Evolutionary conservation across 495 filamentous ascomycete species (phyloP), one percentile per base, ranked within the genome.

Genomic region (Pseudoneurospora amorphoporcata): DNA sequence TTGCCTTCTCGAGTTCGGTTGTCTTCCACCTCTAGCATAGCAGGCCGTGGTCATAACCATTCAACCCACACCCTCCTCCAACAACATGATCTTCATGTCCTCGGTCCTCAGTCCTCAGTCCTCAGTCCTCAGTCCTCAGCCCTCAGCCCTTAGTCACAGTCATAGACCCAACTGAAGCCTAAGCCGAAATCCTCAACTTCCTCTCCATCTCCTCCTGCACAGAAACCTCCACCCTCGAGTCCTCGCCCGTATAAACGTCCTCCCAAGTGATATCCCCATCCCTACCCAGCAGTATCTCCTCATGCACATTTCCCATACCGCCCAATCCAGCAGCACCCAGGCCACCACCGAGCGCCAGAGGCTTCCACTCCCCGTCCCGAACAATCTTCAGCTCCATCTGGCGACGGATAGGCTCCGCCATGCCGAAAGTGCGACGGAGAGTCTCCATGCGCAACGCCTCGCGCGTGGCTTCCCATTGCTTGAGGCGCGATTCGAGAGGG

Each of bases 151-250:
- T 23, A 23, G 23, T 23, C 23, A 23, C 23, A 23, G 23, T 23
- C 23, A 23, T 23, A 23, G 23, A 23, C 23, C 23, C 23, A 23
- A 23, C 23, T 1, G n/a, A 5, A 43, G 16, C 41, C 10, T 23
- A 53, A 2, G 45, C 45, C 8, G 45, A 84, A 16, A 86, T 86
- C 83, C 83, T 86, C 81, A 97, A 79, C 84, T 92, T 90, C 82
- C 88, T 86, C 90, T 98, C 95, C 90, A 98, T 94, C 88, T 98
- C 95, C 73, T 91, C 89, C 73, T 97, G 94, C 80, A 97, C 90
- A 69, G 89, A 82, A 39, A 91, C 88, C 17, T 87, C 80, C 72
- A 88, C 87, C 73, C 90, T 89, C 84, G 81, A 87, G 83, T 87
- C 92, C 85, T 92, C 83, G 76, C 90, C 90, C 16, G 81, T 88